These are phyloP conservation scores for Globisporangium apiculatum DNA, from an alignment of 352 stramenopile species.

Conservation along the genomic window DNA sequence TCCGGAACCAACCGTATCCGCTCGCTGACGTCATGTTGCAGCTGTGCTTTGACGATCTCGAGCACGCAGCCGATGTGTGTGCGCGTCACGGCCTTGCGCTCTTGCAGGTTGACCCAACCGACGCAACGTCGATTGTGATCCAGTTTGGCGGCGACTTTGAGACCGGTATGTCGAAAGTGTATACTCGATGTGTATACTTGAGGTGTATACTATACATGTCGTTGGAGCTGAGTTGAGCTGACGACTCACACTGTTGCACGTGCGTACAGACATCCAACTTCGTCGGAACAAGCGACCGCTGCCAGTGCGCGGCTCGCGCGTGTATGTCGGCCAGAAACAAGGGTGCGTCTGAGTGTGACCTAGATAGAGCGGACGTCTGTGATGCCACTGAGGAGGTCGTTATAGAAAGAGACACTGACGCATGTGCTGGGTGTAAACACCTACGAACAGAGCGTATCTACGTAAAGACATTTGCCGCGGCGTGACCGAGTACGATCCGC, in stretches of 20 bases:
- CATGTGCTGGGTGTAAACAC: neutral
- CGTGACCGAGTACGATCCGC: conserved; percentile 66
- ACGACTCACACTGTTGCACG: neutral
- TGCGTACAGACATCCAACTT: conserved; percentile 47
- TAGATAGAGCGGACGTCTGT: too few species aligned
- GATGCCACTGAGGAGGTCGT: too few species aligned
- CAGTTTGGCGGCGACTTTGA: conserved; percentile 77
- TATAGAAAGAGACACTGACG: too few species aligned
- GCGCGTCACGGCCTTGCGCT: conserved; percentile 60
- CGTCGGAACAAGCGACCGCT: conserved; percentile 62
- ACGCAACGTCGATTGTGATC: conserved; percentile 37
- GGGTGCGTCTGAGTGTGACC: conserved; percentile 28
- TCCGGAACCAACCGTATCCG: conserved; percentile 60
- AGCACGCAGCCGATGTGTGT: conserved; percentile 61
- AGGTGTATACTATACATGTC: neutral
- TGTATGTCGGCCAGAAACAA: conserved; percentile 79
- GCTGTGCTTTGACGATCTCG: conserved; percentile 79
- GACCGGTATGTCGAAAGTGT: conserved; percentile 32
- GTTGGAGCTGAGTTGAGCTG: too few species aligned
- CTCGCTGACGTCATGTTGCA: conserved; percentile 53
- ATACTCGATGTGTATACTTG: neutral
- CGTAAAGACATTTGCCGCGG: conserved; percentile 71
- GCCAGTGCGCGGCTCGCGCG: conserved; percentile 40
- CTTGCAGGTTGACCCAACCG: conserved; percentile 32
- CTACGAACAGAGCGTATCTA: conserved; percentile 38